phyloP scores from a whole-genome alignment of 176 grass and related monocot genomes.

The Miscanthus lutarioriparius region DNA sequence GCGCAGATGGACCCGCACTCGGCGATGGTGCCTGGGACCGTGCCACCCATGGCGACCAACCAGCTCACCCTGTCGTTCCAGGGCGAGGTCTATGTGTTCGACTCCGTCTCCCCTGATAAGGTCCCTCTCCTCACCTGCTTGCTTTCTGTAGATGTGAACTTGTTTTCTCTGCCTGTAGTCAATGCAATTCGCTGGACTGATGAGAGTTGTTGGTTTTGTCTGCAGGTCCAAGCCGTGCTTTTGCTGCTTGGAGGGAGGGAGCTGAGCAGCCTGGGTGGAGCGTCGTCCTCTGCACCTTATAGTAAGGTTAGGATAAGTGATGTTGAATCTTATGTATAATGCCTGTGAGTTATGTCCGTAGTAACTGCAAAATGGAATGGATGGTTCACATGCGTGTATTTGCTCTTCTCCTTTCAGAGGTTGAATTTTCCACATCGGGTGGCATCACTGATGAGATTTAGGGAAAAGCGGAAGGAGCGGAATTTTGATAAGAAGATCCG shows the following conservation, averaged over 20 bases:
- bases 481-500: conserved; percentile 99
- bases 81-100: conserved; percentile 97
- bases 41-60: conserved; percentile 45
- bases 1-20: conserved; percentile 44
- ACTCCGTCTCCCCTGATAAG: conserved; percentile 98
- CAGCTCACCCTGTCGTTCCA: conserved; percentile 98
- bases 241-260: conserved; percentile 93
- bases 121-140: not conserved
- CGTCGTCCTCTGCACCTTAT: conserved; percentile 60
- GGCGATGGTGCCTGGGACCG: conserved; percentile 29
- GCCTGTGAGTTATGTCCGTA: not conserved
- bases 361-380: not conserved
- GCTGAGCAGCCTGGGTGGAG: conserved; percentile 49
- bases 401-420: conserved; percentile 50
- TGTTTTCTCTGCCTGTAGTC: not conserved
- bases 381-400: conserved; percentile 32
- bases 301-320: conserved; percentile 64
- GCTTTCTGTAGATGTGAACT: not conserved
- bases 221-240: conserved; percentile 94
- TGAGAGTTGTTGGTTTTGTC: not conserved
- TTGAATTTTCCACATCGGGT: conserved; percentile 93
- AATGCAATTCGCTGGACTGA: not conserved
- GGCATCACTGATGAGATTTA: conserved; percentile 94
- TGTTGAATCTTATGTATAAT: not conserved
- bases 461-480: conserved; percentile 94